Percentiles rank a stretch among this genome's conserved stretches.
Conservation (phyloP, 139 green algal species). For the Chlorella sp. region DNA sequence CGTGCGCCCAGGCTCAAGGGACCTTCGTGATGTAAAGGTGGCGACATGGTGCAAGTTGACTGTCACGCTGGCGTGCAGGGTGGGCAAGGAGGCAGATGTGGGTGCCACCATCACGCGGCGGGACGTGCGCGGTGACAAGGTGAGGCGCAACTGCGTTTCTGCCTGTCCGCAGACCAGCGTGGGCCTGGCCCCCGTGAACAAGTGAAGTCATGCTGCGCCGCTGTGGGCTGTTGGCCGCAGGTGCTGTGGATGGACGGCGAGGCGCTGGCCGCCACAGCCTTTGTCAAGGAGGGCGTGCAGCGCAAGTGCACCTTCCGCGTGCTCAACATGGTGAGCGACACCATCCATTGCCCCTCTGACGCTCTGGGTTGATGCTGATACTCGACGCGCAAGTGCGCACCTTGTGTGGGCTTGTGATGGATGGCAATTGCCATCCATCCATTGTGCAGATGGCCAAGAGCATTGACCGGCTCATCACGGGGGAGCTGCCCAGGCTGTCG, state of each 20-base stretch:
- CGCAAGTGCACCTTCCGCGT: conserved; percentile 23
- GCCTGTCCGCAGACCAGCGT: no score
- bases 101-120: conserved; percentile 36
- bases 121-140: conserved; percentile 32
- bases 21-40: no score
- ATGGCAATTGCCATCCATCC: no score
- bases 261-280: conserved; percentile 30
- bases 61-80: no score
- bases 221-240: no score
- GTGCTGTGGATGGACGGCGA: conserved; percentile 32
- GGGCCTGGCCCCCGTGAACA: no score
- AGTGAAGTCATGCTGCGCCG: no score
- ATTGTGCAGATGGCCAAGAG: conserved; percentile 17
- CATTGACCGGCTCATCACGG: conserved; percentile 40
- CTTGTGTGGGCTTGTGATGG: no score
- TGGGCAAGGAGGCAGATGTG: conserved; percentile 36
- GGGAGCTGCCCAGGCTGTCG: conserved; percentile 16
- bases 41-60: no score
- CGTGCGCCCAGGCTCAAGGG: no score
- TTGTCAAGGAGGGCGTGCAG: conserved; percentile 31
- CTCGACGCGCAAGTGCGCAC: background rate
- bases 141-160: no score
- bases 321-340: conserved; percentile 19
- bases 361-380: background rate
- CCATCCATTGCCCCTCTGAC: background rate